A percentile compares a stretch with the other conserved stretches of the same genome.
These are phyloP conservation scores for Allomyces macrogynus DNA, from an alignment of 192 early-diverging fungal species.

Conservation along the genomic window DNA sequence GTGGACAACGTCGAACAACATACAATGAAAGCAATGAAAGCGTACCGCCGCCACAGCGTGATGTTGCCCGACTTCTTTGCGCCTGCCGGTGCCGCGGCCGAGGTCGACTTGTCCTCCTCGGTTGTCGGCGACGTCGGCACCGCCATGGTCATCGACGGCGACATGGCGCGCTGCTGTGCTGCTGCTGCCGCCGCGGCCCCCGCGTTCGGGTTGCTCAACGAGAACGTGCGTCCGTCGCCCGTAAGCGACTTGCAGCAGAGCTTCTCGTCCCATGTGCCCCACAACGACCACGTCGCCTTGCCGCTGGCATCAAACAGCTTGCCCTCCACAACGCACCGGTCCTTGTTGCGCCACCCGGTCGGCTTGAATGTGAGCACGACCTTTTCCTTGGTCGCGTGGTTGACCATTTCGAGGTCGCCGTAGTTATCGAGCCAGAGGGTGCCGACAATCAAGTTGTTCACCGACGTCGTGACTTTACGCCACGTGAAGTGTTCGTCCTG, in stretches of 20 bases:
- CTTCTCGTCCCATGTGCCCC: conserved; percentile 44
- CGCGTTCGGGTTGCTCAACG: not conserved
- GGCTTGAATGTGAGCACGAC: conserved; percentile 59
- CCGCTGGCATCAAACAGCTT: conserved; percentile 25
- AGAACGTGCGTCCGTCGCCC: not conserved
- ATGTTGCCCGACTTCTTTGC: not conserved
- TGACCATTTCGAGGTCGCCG: conserved; percentile 63
- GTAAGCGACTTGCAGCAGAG: conserved; percentile 8
- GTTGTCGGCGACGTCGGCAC: too few species aligned
- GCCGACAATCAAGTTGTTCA: conserved; percentile 70
- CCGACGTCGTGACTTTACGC: conserved; percentile 71
- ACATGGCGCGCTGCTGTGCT: too few species aligned
- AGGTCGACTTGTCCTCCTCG: too few species aligned
- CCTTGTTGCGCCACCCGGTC: conserved; percentile 48
- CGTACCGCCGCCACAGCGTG: not conserved
- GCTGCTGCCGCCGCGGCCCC: not conserved
- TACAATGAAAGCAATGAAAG: not conserved
- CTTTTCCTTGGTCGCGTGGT: conserved; percentile 64
- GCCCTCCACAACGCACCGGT: conserved; percentile 38
- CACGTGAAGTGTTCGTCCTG: conserved; percentile 58
- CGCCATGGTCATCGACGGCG: too few species aligned
- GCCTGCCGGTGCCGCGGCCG: too few species aligned
- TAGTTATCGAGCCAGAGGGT: conserved; percentile 67
- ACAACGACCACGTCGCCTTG: conserved; percentile 34
- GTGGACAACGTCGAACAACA: too few species aligned